phyloP scores from a whole-genome alignment of 2,329 filamentous ascomycete genomes.

The Verticillium isaacii region DNA sequence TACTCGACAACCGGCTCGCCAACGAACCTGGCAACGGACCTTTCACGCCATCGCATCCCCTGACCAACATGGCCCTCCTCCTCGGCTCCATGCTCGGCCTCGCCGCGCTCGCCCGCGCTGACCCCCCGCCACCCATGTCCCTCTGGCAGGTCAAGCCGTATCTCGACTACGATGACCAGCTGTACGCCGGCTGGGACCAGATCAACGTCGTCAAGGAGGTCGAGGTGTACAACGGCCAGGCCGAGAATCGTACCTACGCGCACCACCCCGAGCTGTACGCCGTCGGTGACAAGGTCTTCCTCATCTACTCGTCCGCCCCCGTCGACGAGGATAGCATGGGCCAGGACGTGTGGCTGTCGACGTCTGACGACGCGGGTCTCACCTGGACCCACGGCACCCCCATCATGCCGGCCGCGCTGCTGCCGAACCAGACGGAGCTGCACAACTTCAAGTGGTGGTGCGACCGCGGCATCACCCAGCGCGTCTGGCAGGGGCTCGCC shows the following conservation, averaged over 20 bases:
- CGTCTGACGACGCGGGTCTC: slow-evolving; percentile 14
- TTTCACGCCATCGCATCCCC: not conserved
- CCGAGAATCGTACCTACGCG: slow-evolving; percentile 16
- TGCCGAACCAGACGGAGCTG: slow-evolving; percentile 17
- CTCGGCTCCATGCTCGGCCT: not conserved
- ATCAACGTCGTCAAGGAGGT: slow-evolving; percentile 14
- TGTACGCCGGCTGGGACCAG: slow-evolving; percentile 19
- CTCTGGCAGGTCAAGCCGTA: slow-evolving; percentile 15
- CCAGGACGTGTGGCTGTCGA: slow-evolving; percentile 17
- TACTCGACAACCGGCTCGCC: not conserved
- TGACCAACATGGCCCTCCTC: not conserved
- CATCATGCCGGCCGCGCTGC: slow-evolving; percentile 16
- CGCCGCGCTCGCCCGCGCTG: not conserved
- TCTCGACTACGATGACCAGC: slow-evolving; percentile 16
- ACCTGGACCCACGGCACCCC: slow-evolving; percentile 13
- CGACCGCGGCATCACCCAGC: slow-evolving; percentile 14
- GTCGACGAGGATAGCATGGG: slow-evolving; percentile 22
- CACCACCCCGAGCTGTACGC: slow-evolving; percentile 19
- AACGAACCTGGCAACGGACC: not conserved
- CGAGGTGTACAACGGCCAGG: slow-evolving; percentile 16
- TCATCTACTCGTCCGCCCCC: slow-evolving; percentile 16
- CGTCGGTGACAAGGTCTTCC: slow-evolving; percentile 11
- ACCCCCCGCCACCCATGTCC: slow-evolving; percentile 7
- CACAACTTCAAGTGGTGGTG: slow-evolving; percentile 19
- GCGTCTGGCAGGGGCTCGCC: slow-evolving; percentile 12